phyloP scores from a whole-genome alignment of 345 rosid genomes.

The Garcia nutans region DNA sequence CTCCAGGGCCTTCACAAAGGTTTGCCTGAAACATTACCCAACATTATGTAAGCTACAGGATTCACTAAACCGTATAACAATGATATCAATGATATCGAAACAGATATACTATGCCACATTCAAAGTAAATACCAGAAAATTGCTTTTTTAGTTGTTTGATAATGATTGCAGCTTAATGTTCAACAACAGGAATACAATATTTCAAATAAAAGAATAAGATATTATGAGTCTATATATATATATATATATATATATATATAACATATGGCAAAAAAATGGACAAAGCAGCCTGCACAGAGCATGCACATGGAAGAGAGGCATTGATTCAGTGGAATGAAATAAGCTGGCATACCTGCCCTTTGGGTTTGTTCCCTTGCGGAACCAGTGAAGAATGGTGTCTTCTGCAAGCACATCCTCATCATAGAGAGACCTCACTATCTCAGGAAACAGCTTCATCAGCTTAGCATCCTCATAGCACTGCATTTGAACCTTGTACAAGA shows the following conservation, averaged over 20 bases:
- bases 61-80: too few relatives aligned
- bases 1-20: slow-evolving; percentile 87
- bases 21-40: slow-evolving; percentile 52
- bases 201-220: too few relatives aligned
- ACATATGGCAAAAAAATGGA: too few relatives aligned
- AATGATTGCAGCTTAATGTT: not conserved
- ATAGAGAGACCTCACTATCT: slow-evolving; percentile 78
- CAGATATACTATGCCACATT: not conserved
- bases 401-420: slow-evolving; percentile 96
- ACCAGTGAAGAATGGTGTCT: slow-evolving; percentile 91
- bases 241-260: too few relatives aligned
- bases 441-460: slow-evolving; percentile 96
- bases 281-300: not conserved
- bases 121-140: not conserved
- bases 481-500: slow-evolving; percentile 92
- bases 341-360: slow-evolving; percentile 78
- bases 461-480: slow-evolving; percentile 98
- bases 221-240: too few relatives aligned
- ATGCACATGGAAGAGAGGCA: too few relatives aligned
- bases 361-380: slow-evolving; percentile 77
- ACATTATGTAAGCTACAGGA: not conserved
- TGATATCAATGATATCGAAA: not conserved
- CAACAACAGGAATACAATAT: too few relatives aligned
- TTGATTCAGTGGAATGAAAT: not conserved
- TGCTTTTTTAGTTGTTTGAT: too few relatives aligned